Evolutionary conservation across 2,329 filamentous ascomycete genomes (phyloP).

Genomic region (Ophiosphaerella herpotricha): DNA sequence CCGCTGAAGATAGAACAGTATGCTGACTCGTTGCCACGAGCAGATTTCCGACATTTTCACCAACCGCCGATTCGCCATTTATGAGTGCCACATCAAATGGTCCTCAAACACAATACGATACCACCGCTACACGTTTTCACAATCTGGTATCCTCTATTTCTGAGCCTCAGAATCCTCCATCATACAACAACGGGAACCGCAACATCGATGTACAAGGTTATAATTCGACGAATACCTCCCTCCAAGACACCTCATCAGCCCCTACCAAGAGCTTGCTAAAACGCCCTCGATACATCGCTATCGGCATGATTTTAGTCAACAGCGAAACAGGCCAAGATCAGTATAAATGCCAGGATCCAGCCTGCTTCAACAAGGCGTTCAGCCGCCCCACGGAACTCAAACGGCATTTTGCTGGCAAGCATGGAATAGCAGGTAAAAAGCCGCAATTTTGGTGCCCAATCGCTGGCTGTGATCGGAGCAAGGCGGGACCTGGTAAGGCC

Average conservation of each 20-base stretch:
- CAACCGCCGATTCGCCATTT: too few relatives aligned
- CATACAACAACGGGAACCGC: too few relatives aligned
- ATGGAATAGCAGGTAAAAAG: background rate
- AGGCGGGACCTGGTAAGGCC: background rate
- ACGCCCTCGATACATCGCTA: background rate
- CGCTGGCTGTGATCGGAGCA: conserved; percentile 4
- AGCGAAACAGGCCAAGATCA: background rate
- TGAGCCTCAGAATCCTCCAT: too few relatives aligned
- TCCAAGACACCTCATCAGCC: background rate
- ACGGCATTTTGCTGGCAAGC: conserved; percentile 3
- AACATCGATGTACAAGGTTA: background rate
- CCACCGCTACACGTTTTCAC: too few relatives aligned
- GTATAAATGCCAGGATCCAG: conserved; percentile 4
- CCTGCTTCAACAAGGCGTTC: conserved; percentile 3
- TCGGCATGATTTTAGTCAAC: background rate
- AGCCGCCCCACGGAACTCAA: conserved; percentile 7
- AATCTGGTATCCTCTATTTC: too few relatives aligned
- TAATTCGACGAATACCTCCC: background rate
- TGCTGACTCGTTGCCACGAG: too few relatives aligned
- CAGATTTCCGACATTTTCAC: too few relatives aligned
- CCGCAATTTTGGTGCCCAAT: conserved; percentile 11
- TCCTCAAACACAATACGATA: too few relatives aligned
- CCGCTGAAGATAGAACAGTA: too few relatives aligned
- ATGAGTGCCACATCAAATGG: too few relatives aligned
- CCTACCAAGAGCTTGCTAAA: background rate